phyloP scores from a whole-genome alignment of 1,284 basidiomycete genomes.

The Cutaneotrichosporon arboriforme region DNA sequence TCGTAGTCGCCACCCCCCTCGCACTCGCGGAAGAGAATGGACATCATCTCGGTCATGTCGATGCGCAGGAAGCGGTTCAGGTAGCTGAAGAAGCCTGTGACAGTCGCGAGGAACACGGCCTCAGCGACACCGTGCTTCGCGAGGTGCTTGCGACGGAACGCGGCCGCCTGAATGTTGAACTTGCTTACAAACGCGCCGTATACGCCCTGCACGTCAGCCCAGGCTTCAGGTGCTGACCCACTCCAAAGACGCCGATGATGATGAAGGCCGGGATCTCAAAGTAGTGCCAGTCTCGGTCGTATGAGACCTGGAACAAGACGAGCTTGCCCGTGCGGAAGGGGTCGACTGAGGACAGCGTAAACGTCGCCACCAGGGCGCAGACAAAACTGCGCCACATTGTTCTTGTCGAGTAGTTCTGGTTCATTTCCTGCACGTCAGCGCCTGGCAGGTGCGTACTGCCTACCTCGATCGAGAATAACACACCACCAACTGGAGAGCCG shows the following conservation, averaged over 20 bases:
- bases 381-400: slow-evolving; percentile 99
- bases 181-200: slow-evolving; percentile 97
- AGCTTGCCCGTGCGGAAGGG: slow-evolving; percentile 97
- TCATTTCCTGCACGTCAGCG: slow-evolving; percentile 75
- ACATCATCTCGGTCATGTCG: slow-evolving; percentile 97
- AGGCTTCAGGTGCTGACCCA: slow-evolving; percentile 48
- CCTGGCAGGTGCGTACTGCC: slow-evolving; percentile 9
- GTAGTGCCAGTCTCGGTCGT: slow-evolving; percentile 97
- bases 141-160: slow-evolving; percentile 86
- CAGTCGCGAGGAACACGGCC: slow-evolving; percentile 74
- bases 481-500: slow-evolving; percentile 94
- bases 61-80: slow-evolving; percentile 91
- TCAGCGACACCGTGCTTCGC: slow-evolving; percentile 79
- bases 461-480: slow-evolving; percentile 71
- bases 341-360: slow-evolving; percentile 94
- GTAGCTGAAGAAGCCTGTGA: slow-evolving; percentile 90
- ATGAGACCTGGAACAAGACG: slow-evolving; percentile 95
- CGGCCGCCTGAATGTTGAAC: slow-evolving; percentile 90
- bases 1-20: slow-evolving; percentile 88
- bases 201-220: slow-evolving; percentile 60
- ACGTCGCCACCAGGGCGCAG: slow-evolving; percentile 92
- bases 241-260: slow-evolving; percentile 91
- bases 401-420: slow-evolving; percentile 88
- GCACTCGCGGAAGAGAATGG: slow-evolving; percentile 94
- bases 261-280: slow-evolving; percentile 97